phyloP scores from a whole-genome alignment of 805 yeast genomes.

The Wickerhamomyces chambardii region DNA sequence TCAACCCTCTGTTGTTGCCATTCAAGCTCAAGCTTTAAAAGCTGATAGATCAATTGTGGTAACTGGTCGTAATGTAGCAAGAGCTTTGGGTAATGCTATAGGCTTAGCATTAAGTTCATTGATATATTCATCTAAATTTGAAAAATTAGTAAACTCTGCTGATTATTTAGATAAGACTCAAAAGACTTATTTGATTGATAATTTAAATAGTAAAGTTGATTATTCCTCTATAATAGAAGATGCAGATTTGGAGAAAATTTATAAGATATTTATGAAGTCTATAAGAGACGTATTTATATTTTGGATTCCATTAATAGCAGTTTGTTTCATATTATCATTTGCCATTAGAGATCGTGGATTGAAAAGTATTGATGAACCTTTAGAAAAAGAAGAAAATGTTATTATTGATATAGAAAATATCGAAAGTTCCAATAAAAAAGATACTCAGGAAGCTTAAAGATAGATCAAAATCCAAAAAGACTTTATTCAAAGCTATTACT shows the following conservation, averaged over 20 bases:
- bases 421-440: neutral
- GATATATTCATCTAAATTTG: conserved; percentile 3
- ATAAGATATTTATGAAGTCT: conserved; percentile 1
- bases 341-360: neutral
- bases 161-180: neutral
- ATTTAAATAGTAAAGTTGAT: conserved; percentile 2
- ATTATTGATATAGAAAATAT: no score
- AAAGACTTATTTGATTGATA: conserved; percentile 1
- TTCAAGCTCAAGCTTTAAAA: conserved; percentile 41
- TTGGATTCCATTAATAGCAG: conserved; percentile 2
- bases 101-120: conserved; percentile 36
- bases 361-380: neutral
- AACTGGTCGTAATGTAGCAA: conserved; percentile 43
- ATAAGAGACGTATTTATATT: conserved; percentile 1
- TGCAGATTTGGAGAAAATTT: neutral
- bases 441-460: no score
- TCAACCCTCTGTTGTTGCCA: conserved; percentile 29
- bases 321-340: neutral
- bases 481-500: no score
- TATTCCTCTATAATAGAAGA: neutral
- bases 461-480: no score
- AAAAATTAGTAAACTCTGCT: neutral
- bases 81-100: conserved; percentile 51
- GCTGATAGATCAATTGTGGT: conserved; percentile 51
- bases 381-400: no score